phyloP scores from a whole-genome alignment of 805 yeast genomes.

The Suhomyces sp. region DNA sequence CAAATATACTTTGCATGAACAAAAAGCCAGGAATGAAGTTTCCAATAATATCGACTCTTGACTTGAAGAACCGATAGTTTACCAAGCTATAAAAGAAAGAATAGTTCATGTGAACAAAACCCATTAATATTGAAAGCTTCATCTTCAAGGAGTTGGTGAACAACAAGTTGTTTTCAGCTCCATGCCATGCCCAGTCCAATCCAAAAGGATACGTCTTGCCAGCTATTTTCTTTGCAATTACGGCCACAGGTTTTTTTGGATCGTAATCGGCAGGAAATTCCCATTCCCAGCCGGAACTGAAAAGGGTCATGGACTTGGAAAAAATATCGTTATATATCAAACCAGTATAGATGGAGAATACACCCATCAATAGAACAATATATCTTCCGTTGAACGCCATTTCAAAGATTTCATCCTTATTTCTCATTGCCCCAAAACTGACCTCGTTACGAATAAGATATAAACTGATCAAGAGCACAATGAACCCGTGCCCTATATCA shows the following conservation, averaged over 20 bases:
- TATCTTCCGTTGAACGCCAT: slow-evolving; percentile 96
- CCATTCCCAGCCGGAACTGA: slow-evolving; percentile 92
- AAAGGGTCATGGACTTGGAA: slow-evolving; percentile 85
- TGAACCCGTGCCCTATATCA: slow-evolving; percentile 93
- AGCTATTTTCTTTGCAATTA: slow-evolving; percentile 64
- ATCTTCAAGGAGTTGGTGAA: slow-evolving; percentile 95
- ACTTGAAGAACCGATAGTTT: slow-evolving; percentile 67
- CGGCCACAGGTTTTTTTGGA: slow-evolving; percentile 53
- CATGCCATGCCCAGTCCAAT: slow-evolving; percentile 95
- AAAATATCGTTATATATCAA: slow-evolving; percentile 89
- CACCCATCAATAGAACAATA: slow-evolving; percentile 87
- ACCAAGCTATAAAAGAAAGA: slow-evolving; percentile 81
- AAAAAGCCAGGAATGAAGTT: slow-evolving; percentile 91
- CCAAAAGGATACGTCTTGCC: slow-evolving; percentile 71
- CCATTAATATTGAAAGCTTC: slow-evolving; percentile 94
- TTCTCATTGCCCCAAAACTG: slow-evolving; percentile 58
- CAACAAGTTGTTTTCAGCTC: slow-evolving; percentile 84
- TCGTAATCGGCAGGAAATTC: slow-evolving; percentile 58
- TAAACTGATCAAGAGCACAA: slow-evolving; percentile 71
- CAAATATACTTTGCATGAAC: slow-evolving; percentile 95
- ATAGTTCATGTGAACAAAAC: slow-evolving; percentile 91
- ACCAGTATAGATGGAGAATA: slow-evolving; percentile 94
- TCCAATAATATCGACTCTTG: slow-evolving; percentile 79
- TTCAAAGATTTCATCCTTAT: slow-evolving; percentile 87
- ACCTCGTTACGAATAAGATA: slow-evolving; percentile 71